Base-by-base conservation (phyloP, 2,329 filamentous ascomycete species). In the Diaporthe australafricana region DNA sequence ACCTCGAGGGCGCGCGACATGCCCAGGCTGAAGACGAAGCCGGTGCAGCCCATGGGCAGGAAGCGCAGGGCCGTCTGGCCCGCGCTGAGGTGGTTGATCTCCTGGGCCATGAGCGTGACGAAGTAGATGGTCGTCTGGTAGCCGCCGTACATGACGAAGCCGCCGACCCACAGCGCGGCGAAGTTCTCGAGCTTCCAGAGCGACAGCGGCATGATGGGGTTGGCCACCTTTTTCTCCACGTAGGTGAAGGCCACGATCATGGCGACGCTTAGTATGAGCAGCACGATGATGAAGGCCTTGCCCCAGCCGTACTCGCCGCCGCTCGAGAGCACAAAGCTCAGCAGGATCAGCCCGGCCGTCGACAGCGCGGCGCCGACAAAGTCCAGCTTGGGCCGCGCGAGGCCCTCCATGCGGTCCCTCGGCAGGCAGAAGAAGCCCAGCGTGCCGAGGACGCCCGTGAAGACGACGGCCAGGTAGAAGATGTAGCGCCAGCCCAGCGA, bases 101-200 rank as follows among this genome's bases (percentile, higher is more conserved):
- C 78, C 67, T 84, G 83, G 0, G 82, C 80, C 40, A 83, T 81
- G 7, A 84, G 75, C 3, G 83, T 82, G n/a, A 80, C 81, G 68
- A 84, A 84, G 75, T 83, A 84, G 60, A 84, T 80, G 3, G 83
- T 78, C 1, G 81, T 83, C 71, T 84, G 82, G 70, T 84, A 84
- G 38, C 81, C 82, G 17, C 83, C 83, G 71, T 84, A 84, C 70
- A 80, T 80, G 62, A 83, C 81, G 56, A 85, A 85, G 1, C 83
- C 83, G 17, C 82, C 79, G 30, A 85, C 77, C 84, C 84, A 85
- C 0, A 85, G 76, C 4, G 81, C 82, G 7, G 83, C 83, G 69
- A 85, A 85, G 72, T 85, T 85, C 32, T 79, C 80, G 22, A 85
- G 79, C 60, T 83, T 85, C 84, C 84, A 85, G 9, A 85, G 73